Percentiles rank a stretch among this genome's conserved stretches.
Evolutionary conservation across 1,284 basidiomycete genomes (phyloP).

Genomic region (Cutaneotrichosporon cavernicola): DNA sequence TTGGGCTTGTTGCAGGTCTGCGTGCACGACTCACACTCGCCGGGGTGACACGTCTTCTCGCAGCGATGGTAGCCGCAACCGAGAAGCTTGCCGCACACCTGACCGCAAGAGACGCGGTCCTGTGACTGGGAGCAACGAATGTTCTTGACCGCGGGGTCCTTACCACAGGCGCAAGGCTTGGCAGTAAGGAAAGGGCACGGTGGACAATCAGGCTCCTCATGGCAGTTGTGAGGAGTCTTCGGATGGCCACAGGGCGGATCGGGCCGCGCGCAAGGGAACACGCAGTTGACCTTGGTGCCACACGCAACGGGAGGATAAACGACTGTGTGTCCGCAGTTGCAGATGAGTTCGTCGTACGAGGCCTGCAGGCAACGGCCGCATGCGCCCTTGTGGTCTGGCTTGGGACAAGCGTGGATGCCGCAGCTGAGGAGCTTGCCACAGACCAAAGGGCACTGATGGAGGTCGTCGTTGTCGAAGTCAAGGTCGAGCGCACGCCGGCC

Average conservation of each 20-base stretch:
- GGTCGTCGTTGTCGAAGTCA: constrained; percentile 54
- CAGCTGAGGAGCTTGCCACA: constrained; percentile 72
- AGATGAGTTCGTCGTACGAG: constrained; percentile 84
- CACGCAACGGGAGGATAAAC: constrained; percentile 73
- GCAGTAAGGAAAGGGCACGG: constrained; percentile 76
- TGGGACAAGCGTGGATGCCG: constrained; percentile 71
- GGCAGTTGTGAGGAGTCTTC: constrained; percentile 71
- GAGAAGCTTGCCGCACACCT: constrained; percentile 70
- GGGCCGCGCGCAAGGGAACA: constrained; percentile 72
- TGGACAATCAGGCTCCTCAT: constrained; percentile 69
- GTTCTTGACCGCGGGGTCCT: constrained; percentile 61
- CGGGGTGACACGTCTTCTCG: constrained; percentile 71
- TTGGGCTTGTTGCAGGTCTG: constrained; percentile 77
- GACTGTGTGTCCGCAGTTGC: constrained; percentile 71
- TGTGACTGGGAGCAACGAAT: constrained; percentile 65
- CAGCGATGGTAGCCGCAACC: constrained; percentile 83
- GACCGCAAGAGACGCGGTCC: constrained; percentile 78
- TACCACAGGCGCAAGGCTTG: constrained; percentile 82
- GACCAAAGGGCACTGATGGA: constrained; percentile 74
- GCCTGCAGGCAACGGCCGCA: constrained; percentile 80
- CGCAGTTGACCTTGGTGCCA: constrained; percentile 63
- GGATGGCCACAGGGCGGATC: constrained; percentile 76
- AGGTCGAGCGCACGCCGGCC: constrained; percentile 54
- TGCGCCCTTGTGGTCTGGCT: constrained; percentile 72
- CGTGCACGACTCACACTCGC: constrained; percentile 71